Conservation (phyloP, 768 basidiomycete genomes). For the Agrocybe chaxingu region DNA sequence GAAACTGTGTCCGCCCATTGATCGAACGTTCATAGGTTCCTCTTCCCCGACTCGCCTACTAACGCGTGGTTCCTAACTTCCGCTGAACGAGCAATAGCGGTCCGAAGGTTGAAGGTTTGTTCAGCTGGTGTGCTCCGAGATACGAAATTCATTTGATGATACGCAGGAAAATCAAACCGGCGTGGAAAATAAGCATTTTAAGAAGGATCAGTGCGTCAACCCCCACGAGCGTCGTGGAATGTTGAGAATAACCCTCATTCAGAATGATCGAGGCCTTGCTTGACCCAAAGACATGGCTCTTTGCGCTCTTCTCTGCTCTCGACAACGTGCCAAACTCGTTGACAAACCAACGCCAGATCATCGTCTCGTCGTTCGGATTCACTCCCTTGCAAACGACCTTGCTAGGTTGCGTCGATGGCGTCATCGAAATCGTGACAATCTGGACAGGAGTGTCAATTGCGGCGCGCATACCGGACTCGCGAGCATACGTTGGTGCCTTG, state of each 20-base stretch:
- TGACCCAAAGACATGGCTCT: conserved; percentile 77
- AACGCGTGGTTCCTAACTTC: conserved; percentile 71
- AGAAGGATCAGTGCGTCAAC: conserved; percentile 66
- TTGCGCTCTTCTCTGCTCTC: conserved; percentile 63
- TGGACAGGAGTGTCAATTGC: conserved; percentile 61
- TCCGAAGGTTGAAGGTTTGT: conserved; percentile 59
- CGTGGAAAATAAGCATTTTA: conserved; percentile 79
- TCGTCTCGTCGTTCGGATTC: conserved; percentile 67
- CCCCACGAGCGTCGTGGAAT: too few relatives aligned
- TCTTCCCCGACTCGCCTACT: conserved; percentile 75
- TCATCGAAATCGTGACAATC: conserved; percentile 67
- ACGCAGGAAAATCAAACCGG: conserved; percentile 71
- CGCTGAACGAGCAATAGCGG: conserved; percentile 59
- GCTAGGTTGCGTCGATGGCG: conserved; percentile 62
- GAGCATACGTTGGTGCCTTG: conserved; percentile 59
- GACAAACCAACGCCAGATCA: conserved; percentile 63
- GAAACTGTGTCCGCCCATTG: not conserved
- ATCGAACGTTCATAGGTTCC: conserved; percentile 37
- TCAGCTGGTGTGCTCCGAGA: not conserved
- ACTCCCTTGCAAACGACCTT: conserved; percentile 63
- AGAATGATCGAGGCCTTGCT: conserved; percentile 67
- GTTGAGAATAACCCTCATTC: not conserved
- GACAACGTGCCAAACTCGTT: conserved; percentile 63
- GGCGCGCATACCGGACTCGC: conserved; percentile 50
- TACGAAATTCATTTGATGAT: not conserved